These are phyloP conservation scores for Syncephalis fuscata DNA, from an alignment of 371 early-diverging fungal species.

Conservation along the genomic window DNA sequence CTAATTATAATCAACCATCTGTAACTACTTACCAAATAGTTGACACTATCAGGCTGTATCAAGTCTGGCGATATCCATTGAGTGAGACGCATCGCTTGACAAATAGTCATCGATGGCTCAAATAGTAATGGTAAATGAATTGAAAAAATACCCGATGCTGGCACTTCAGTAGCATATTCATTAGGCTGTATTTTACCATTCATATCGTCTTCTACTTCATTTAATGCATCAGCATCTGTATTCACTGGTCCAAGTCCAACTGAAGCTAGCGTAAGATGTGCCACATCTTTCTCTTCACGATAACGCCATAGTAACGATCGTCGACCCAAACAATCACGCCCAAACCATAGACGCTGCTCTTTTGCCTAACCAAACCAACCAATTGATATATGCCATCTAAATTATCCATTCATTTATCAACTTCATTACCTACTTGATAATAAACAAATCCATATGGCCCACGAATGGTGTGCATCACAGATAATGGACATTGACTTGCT, in stretches of 20 bases:
- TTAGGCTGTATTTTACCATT: neutral
- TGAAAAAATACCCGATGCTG: conserved; percentile 48
- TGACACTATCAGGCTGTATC: neutral
- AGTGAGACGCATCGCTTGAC: neutral
- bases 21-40: neutral
- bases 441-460: conserved; percentile 68
- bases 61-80: neutral
- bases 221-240: too few species aligned
- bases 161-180: conserved; percentile 43
- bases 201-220: too few species aligned
- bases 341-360: conserved; percentile 45
- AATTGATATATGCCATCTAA: neutral
- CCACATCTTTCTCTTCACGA: conserved; percentile 5
- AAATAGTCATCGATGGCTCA: too few species aligned
- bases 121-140: conserved; percentile 16
- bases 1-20: neutral
- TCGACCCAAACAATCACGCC: conserved; percentile 72
- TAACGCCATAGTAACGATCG: conserved; percentile 49
- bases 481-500: conserved; percentile 11
- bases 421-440: conserved; percentile 22
- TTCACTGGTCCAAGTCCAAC: conserved; percentile 15
- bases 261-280: conserved; percentile 30
- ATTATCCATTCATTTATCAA: neutral
- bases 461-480: conserved; percentile 30
- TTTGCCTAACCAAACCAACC: conserved; percentile 13